Base-by-base conservation (phyloP, 352 stramenopile species). In the Phytophthora ohioensis region DNA sequence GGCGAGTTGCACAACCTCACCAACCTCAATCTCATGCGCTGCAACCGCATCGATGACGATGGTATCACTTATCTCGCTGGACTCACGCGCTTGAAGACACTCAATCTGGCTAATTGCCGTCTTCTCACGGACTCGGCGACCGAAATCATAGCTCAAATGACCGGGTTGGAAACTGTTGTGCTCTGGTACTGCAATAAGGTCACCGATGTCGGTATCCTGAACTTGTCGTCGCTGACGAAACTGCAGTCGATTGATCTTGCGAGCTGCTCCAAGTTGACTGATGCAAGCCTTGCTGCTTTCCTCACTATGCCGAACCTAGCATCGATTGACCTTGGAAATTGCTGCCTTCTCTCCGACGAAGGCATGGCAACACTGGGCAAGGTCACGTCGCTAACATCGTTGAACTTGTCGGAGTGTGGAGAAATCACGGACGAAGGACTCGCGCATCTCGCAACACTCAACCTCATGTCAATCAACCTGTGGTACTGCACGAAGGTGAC, bases 171-270 rank as follows among this genome's bases (percentile, higher is more conserved):
- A 56, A 85, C 79, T 35, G 73, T 97, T 8, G 80, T 91, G 36
- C 66, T 97, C 8, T 91, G 87, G 79, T 92, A 95, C 71, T 97
- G 88, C 70, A 91, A 90, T 74, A 94, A 94, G 65, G 76, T 97
- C 30, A 94, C 84, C 0, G 87, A 97, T 69, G 30, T 30, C 0
- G 87, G 82, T 3, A 75, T 93, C 15, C 10, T 66, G 3, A 73
- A 78, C 4, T 65, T 93, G 17, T 57, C 69, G 7, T 35, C 53
- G 2, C 75, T 93, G 3, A 73, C 58, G 3, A 88, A 81, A 31
- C 75, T 95, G 27, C 75, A 88, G 64, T 85, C 84, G 15, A 69
- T 95, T 4, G 87, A 95, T 67, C 62, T 95, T 49, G 85, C 87
- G 39, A 93, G 85, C 52, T 93, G 84, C 62, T 90, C 82, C 13